Percentiles rank a stretch among this genome's conserved stretches.
phyloP scores from a whole-genome alignment of 352 stramenopile species.

The Globisporangium barbulae region DNA sequence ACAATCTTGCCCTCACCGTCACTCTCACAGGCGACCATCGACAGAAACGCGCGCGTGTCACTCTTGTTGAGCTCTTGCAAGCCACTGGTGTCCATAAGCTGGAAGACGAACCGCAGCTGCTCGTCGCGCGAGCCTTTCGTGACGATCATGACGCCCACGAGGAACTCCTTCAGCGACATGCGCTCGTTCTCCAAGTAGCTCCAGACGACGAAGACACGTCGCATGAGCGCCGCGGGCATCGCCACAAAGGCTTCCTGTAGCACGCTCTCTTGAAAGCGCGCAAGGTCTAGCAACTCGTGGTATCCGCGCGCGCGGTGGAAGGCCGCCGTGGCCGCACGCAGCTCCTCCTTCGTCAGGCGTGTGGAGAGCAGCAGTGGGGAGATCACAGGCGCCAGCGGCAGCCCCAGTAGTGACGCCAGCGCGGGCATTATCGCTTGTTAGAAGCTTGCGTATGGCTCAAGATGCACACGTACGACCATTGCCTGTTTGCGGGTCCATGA shows the following conservation, averaged over 20 bases:
- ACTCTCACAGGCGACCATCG: conserved; percentile 8
- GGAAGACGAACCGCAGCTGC: conserved; percentile 40
- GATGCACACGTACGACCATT: no score
- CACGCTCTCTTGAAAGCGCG: conserved; percentile 35
- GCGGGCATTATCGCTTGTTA: conserved; percentile 3
- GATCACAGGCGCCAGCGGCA: conserved; percentile 21
- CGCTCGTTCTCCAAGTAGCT: conserved; percentile 22
- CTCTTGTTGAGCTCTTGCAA: conserved; percentile 20
- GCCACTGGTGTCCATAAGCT: conserved; percentile 26
- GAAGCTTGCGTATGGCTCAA: not conserved
- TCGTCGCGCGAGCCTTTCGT: conserved; percentile 39
- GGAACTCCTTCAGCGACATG: conserved; percentile 36
- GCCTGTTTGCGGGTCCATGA: no score
- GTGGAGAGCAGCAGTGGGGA: conserved; percentile 19
- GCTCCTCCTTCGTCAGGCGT: conserved; percentile 27
- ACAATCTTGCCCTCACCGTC: conserved; percentile 12
- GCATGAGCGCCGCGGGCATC: conserved; percentile 29
- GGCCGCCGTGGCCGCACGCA: conserved; percentile 20
- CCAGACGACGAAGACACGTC: conserved; percentile 38
- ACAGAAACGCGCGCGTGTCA: conserved; percentile 28
- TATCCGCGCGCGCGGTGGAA: conserved; percentile 49
- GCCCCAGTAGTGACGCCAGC: conserved; percentile 21
- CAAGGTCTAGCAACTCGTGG: conserved; percentile 23
- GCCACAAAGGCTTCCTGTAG: conserved; percentile 30
- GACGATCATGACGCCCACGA: conserved; percentile 25